These are phyloP conservation scores for Cystofilobasidium ferigula DNA, from an alignment of 768 basidiomycete genomes.

Conservation along the genomic window DNA sequence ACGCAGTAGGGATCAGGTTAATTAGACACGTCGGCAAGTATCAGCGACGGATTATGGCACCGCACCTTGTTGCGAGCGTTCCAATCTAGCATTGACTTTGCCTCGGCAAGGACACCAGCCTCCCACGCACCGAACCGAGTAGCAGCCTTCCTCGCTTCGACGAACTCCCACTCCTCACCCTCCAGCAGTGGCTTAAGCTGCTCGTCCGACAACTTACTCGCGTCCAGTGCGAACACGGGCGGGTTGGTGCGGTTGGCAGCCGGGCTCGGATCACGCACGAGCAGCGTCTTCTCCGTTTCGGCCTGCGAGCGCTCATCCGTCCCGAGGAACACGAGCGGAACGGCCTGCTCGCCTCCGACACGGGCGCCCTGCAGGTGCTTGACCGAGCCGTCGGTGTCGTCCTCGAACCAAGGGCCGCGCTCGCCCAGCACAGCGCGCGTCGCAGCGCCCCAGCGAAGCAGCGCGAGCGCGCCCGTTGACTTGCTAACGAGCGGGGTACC, in stretches of 20 bases:
- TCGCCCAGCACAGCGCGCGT: background rate
- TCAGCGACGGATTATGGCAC: background rate
- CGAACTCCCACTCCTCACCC: slow-evolving; percentile 11
- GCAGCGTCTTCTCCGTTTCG: slow-evolving; percentile 3
- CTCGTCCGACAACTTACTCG: background rate
- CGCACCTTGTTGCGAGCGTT: slow-evolving; percentile 72
- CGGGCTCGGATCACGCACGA: slow-evolving; percentile 18
- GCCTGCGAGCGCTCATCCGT: slow-evolving; percentile 11
- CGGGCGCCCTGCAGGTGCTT: slow-evolving; percentile 24
- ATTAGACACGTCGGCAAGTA: background rate
- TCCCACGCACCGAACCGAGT: slow-evolving; percentile 51
- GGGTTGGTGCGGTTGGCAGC: slow-evolving; percentile 9
- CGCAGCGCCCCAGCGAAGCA: slow-evolving; percentile 8
- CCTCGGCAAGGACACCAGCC: slow-evolving; percentile 65
- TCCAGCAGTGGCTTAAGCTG: background rate
- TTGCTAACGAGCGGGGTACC: slow-evolving; percentile 55
- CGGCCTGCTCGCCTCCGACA: background rate
- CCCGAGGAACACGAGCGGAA: slow-evolving; percentile 22
- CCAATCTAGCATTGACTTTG: slow-evolving; percentile 81
- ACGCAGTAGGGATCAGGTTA: background rate
- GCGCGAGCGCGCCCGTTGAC: slow-evolving; percentile 24
- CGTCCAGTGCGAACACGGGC: slow-evolving; percentile 21
- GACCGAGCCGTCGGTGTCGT: slow-evolving; percentile 1
- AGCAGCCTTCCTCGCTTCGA: slow-evolving; percentile 46
- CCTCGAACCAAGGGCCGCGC: slow-evolving; percentile 7